phyloP scores from a whole-genome alignment of 805 yeast species.

The Yueomyces sinensis region DNA sequence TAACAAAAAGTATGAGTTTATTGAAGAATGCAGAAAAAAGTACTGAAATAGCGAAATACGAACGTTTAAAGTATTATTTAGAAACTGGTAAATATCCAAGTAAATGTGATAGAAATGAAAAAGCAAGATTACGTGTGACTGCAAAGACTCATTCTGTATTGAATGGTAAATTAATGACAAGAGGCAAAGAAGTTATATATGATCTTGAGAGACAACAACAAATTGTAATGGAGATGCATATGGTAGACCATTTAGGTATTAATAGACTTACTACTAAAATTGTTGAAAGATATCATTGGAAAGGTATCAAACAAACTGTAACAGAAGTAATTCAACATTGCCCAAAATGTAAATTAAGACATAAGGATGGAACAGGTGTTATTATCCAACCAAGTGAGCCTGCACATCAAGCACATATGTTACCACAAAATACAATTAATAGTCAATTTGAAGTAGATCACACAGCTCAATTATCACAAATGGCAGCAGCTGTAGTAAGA shows the following conservation, averaged over 20 bases:
- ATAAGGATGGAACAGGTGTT: conserved; percentile 22
- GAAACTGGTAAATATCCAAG: conserved; percentile 83
- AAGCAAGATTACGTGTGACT: conserved; percentile 62
- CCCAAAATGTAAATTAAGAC: conserved; percentile 49
- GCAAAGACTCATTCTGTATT: conserved; percentile 65
- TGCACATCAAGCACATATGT: conserved; percentile 17
- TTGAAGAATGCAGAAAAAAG: conserved; percentile 16
- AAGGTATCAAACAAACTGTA: conserved; percentile 78
- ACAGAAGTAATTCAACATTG: conserved; percentile 68
- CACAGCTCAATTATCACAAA: conserved; percentile 9
- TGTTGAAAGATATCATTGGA: conserved; percentile 81
- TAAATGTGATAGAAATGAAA: conserved; percentile 67
- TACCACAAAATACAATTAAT: conserved; percentile 7
- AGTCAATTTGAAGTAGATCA: conserved; percentile 6
- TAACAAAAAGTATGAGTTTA: conserved; percentile 20
- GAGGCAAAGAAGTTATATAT: conserved; percentile 72
- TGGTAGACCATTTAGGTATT: conserved; percentile 68
- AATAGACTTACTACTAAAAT: conserved; percentile 73
- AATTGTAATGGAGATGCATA: conserved; percentile 60
- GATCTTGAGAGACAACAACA: conserved; percentile 63
- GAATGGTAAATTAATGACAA: conserved; percentile 61
- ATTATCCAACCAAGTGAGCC: conserved; percentile 11
- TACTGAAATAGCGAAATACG: conserved; percentile 39
- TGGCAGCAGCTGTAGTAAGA: conserved; percentile 19
- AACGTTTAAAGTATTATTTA: conserved; percentile 62